These are phyloP conservation scores for Mortierella antarctica DNA, from an alignment of 192 early-diverging fungal genomes.

Conservation along the genomic window DNA sequence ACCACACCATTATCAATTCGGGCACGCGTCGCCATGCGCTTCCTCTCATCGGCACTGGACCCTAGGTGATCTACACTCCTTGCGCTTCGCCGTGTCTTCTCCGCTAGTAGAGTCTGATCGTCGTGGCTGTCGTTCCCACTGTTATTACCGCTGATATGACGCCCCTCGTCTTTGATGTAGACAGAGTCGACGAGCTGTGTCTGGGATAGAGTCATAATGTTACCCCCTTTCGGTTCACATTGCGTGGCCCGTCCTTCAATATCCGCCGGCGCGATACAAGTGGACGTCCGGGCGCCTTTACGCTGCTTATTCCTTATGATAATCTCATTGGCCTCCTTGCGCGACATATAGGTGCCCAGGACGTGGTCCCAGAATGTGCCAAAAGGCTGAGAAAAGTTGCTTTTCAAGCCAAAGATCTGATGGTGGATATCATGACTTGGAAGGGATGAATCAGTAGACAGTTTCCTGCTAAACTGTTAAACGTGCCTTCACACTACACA, in stretches of 20 bases:
- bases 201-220: too few relatives aligned
- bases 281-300: neutral
- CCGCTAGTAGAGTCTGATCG: neutral
- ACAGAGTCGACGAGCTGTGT: neutral
- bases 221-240: too few relatives aligned
- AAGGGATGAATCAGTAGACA: neutral
- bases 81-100: neutral
- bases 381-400: slow-evolving; percentile 74
- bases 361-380: slow-evolving; percentile 82
- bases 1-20: slow-evolving; percentile 27
- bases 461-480: too few relatives aligned
- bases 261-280: neutral
- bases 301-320: slow-evolving; percentile 30
- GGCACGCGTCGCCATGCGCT: slow-evolving; percentile 3
- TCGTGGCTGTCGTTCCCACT: slow-evolving; percentile 32
- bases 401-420: slow-evolving; percentile 64
- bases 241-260: neutral
- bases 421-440: slow-evolving; percentile 67
- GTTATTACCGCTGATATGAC: slow-evolving; percentile 29
- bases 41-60: neutral
- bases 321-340: slow-evolving; percentile 40
- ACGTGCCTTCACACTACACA: neutral
- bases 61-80: neutral
- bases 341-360: slow-evolving; percentile 69
- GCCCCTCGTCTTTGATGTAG: slow-evolving; percentile 3